Evolutionary conservation across 768 basidiomycete species (phyloP), one percentile per base, ranked within the genome.

Genomic region (Neoboletus magnificus): DNA sequence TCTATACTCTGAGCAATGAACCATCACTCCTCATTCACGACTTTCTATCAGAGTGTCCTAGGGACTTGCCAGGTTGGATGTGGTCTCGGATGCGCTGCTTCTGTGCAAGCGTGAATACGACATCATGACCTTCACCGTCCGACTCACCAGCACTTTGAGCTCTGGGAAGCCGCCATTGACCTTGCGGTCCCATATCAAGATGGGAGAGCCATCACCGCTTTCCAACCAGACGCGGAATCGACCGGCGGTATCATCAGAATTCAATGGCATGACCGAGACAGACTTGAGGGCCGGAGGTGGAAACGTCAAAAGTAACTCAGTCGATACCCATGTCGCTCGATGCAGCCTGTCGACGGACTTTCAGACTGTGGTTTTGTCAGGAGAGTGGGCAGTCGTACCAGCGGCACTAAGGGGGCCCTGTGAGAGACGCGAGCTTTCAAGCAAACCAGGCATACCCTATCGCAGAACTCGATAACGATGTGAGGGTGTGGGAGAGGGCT

Each of bases 131-230:
- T 46, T 43, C 48, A 41, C 39, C 23, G 23, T 43, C 18, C 30
- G 18, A 74, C 86, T 67, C 66, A 92, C 92, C 66, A 94, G 74
- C 23, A 81, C 76, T 71, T 93, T 95, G 58, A 93, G 75, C 73
- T 97, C 95, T 0, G 95, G 95, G 66, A 98, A 98, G 2, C 91
- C 89, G 39, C 91, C 91, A 68, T 95, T 90, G 23, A 83, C 73
- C 66, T 98, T 98, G 58, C 95, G 77, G 70, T 97, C 94, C 93
- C 95, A 97, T 16, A 92, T 66, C 55, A 93, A 70, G 44, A 71
- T 58, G 29, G 83, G 76, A 18, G 64, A 12, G 40, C 33, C 60
- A 39, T 69, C 62, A 18, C 71, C 69, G 4, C 71, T 62, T 22
- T 76, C 80, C 35, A 97, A 71, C 95, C 95, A 98, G 23, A 97